Base-by-base conservation (phyloP, 73 alveolate species). In the Paramecium sonneborni region DNA sequence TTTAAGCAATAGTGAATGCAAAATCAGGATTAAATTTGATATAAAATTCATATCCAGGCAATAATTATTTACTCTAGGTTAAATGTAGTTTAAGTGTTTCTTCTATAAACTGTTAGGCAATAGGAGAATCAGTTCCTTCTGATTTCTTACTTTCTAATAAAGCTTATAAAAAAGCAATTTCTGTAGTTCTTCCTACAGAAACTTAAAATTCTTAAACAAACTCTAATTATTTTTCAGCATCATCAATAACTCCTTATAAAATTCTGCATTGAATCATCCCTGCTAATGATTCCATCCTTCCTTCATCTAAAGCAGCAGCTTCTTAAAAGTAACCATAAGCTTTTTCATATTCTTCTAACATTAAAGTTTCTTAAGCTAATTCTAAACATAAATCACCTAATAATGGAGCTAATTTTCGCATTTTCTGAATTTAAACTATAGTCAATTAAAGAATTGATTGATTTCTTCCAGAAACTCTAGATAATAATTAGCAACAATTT, bases 181-280 rank as follows among this genome's bases (percentile, higher is more conserved):
- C 96, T 23, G 98, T 93, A 3, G 96, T 94, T 86, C 92, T 96
- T 6, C 96, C 97, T 21, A 56, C 68, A 52, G 96, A 91, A 72
- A 93, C 98, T 46, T 94, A 92, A 18, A 97, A 93, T 93, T 98
- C 99, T 57, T 93, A 93, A 44, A 98, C 58, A 92, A 96, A 97
- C 85, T 98, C 99, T 20, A 98, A 92, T 89, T 98, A 97, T 85
- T 96, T 96, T 68, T 95, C 97, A n/a, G 99, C 99, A 92, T 98
- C 99, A 44, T 97, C 97, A 41, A 95, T 95, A 88, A 94, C 92
- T 39, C 98, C 99, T 90, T 98, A 96, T 85, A 85, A 87, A 41
- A 98, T 97, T 91, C 97, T 96, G 95, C 99, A 96, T 93, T 95
- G 95, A 28, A 98, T 96, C 97, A 97, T 94, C n/a, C 99, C 99